Conservation (phyloP, 108 stramenopile genomes). For the Discostella stelligeroides region DNA sequence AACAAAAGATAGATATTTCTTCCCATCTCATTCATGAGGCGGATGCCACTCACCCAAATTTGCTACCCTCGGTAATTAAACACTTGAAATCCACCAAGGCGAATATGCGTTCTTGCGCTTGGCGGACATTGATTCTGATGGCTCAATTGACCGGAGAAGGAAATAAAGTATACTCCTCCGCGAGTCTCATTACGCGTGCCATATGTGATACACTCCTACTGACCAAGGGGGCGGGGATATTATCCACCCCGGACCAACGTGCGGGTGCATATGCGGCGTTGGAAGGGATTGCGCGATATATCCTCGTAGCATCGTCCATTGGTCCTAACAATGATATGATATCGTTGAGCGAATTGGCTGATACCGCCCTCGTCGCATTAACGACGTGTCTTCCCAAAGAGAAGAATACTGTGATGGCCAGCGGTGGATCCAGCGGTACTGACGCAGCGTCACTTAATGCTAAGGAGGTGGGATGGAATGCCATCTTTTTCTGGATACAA, state of each 20-base stretch:
- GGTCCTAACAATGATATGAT: not conserved
- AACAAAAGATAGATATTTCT: not conserved
- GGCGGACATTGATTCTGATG: constrained; percentile 21
- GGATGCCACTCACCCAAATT: constrained; percentile 9
- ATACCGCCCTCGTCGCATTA: constrained; percentile 29
- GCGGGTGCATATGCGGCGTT: constrained; percentile 47
- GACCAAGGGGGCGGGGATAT: not conserved
- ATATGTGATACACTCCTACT: constrained; percentile 27
- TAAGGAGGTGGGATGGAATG: constrained; percentile 50
- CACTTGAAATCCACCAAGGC: constrained; percentile 48
- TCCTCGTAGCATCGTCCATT: not conserved
- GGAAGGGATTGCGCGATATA: constrained; percentile 33
- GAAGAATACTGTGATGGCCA: constrained; percentile 41
- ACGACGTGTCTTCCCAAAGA: constrained; percentile 50
- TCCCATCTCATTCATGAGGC: constrained; percentile 5
- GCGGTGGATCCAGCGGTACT: not conserved
- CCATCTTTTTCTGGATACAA: constrained; percentile 67
- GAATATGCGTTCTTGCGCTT: constrained; percentile 33
- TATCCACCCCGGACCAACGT: constrained; percentile 48
- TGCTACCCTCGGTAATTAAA: constrained; percentile 27
- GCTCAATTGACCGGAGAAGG: constrained; percentile 6
- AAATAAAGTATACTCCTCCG: not conserved
- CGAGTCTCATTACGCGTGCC: constrained; percentile 3
- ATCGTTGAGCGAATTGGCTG: constrained; percentile 17
- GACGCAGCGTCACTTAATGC: constrained; percentile 11